These are phyloP conservation scores for Cantharellus anzutake DNA, from an alignment of 768 basidiomycete genomes.

Conservation along the genomic window DNA sequence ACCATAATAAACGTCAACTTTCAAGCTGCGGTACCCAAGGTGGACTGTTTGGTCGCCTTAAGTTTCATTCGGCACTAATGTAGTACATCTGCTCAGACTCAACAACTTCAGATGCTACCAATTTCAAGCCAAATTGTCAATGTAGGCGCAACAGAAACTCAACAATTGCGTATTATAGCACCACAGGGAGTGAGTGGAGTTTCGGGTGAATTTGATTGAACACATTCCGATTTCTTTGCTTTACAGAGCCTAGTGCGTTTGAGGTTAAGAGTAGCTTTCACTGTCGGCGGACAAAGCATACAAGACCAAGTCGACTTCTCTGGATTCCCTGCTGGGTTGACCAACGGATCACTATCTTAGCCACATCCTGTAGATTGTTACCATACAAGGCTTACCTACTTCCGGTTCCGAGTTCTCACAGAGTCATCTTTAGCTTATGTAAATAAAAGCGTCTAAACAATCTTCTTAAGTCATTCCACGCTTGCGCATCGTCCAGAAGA, in stretches of 20 bases:
- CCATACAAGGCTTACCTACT: too few species aligned
- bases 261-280: constrained; percentile 67
- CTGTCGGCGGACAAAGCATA: constrained; percentile 41
- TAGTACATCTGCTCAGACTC: constrained; percentile 35
- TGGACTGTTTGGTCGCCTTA: constrained; percentile 15
- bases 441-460: too few species aligned
- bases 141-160: constrained; percentile 72
- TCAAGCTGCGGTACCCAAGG: constrained; percentile 96
- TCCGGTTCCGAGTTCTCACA: too few species aligned
- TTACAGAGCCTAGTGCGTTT: constrained; percentile 62
- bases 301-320: constrained; percentile 93
- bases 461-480: too few species aligned
- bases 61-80: background rate
- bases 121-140: constrained; percentile 75
- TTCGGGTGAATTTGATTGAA: background rate
- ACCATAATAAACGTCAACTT: constrained; percentile 56
- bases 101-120: constrained; percentile 93
- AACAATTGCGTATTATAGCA: constrained; percentile 84
- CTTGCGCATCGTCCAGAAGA: too few species aligned
- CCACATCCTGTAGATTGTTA: too few species aligned
- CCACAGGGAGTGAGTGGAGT: constrained; percentile 55
- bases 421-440: too few species aligned
- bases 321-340: constrained; percentile 48
- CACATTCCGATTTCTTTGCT: background rate
- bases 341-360: constrained; percentile 4